phyloP scores from a whole-genome alignment of 768 basidiomycete genomes.

The Auricularia cornea region DNA sequence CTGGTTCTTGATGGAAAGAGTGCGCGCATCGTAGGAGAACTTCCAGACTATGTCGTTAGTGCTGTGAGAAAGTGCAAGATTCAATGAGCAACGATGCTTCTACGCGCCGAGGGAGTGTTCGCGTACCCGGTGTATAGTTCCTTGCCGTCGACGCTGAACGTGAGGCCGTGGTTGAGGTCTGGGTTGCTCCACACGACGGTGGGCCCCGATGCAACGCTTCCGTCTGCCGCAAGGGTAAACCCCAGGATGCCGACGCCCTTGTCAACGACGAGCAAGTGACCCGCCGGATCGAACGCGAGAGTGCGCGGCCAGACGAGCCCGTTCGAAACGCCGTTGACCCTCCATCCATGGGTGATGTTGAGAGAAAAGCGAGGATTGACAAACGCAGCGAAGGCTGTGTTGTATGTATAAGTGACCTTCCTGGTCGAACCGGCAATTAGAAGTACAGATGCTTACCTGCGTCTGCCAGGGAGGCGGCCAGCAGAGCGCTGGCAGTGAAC shows the following conservation, averaged over 20 bases:
- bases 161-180: background rate
- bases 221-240: background rate
- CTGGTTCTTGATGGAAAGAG: background rate
- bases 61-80: too few relatives aligned
- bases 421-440: too few relatives aligned
- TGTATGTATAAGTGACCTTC: too few relatives aligned
- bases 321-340: background rate
- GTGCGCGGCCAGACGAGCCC: background rate
- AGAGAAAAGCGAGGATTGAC: background rate
- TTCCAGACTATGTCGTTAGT: background rate
- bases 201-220: background rate
- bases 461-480: too few relatives aligned
- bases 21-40: background rate
- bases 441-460: too few relatives aligned
- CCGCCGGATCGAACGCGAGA: background rate
- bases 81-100: too few relatives aligned
- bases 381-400: background rate
- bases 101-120: too few relatives aligned
- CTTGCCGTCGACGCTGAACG: background rate
- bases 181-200: background rate
- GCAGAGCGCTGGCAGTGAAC: too few relatives aligned
- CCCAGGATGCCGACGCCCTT: background rate
- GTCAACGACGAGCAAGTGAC: background rate
- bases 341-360: background rate
- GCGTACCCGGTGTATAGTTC: background rate